Evolutionary conservation across 2,329 filamentous ascomycete species (phyloP).

Genomic region (Cercospora berteroae): DNA sequence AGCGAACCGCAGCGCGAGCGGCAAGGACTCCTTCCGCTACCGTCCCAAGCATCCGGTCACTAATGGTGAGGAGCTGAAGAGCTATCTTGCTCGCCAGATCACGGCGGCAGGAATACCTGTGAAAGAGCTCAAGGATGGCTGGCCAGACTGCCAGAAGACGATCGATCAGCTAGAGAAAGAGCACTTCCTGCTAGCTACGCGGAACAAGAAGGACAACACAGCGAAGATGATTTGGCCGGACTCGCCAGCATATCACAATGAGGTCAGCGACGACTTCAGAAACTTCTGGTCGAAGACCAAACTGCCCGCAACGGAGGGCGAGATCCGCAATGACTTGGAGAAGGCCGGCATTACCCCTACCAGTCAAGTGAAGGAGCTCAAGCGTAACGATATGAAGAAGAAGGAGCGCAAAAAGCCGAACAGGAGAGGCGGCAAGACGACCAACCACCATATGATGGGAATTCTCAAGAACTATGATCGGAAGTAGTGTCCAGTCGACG

Average conservation of each 20-base stretch:
- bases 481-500: constrained; percentile 12
- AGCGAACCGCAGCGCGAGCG: constrained; percentile 34
- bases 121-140: constrained; percentile 92
- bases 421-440: constrained; percentile 73
- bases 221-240: constrained; percentile 87
- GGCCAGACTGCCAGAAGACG: constrained; percentile 77
- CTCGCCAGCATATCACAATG: constrained; percentile 58
- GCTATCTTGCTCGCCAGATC: constrained; percentile 75
- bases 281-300: constrained; percentile 78
- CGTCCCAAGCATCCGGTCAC: constrained; percentile 80
- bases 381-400: constrained; percentile 47
- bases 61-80: constrained; percentile 72
- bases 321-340: constrained; percentile 73
- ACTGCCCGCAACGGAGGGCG: constrained; percentile 67
- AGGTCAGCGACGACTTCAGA: constrained; percentile 76
- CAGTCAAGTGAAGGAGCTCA: constrained; percentile 69
- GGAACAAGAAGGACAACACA: constrained; percentile 88
- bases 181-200: constrained; percentile 78
- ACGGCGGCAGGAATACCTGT: constrained; percentile 79
- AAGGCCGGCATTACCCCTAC: constrained; percentile 80
- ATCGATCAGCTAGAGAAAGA: constrained; percentile 75
- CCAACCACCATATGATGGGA: constrained; percentile 82
- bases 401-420: constrained; percentile 75
- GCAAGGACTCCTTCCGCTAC: constrained; percentile 75
- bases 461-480: constrained; percentile 69